phyloP scores from a whole-genome alignment of 164 flowering plant species.

The Aristolochia californica region DNA sequence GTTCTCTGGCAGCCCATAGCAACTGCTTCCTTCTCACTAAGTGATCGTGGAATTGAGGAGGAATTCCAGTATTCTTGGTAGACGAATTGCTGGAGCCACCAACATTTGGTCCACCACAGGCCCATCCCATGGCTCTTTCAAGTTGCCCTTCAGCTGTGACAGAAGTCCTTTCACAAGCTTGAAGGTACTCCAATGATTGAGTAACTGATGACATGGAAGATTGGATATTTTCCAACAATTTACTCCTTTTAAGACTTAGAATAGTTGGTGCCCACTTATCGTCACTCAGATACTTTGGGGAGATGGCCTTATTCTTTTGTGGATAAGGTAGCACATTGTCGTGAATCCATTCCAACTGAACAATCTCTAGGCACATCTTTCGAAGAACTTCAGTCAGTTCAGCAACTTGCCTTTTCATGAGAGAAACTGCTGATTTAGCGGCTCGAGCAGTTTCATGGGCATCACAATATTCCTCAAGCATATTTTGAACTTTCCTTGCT shows the following conservation, averaged over 20 bases:
- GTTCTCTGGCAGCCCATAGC: constrained; percentile 61
- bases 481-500: constrained; percentile 48
- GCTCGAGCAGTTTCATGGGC: constrained; percentile 90
- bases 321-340: constrained; percentile 33
- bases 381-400: constrained; percentile 61
- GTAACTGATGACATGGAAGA: constrained; percentile 56
- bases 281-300: constrained; percentile 38
- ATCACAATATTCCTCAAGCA: constrained; percentile 89
- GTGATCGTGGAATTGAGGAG: constrained; percentile 84
- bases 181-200: constrained; percentile 57
- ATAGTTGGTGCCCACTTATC: constrained; percentile 42
- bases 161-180: constrained; percentile 68
- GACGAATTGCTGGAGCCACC: constrained; percentile 38
- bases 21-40: constrained; percentile 51
- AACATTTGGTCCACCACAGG: constrained; percentile 78
- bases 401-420: constrained; percentile 57
- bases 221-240: constrained; percentile 55
- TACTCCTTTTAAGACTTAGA: constrained; percentile 49
- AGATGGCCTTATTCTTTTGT: constrained; percentile 31
- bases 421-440: constrained; percentile 68
- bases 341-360: constrained; percentile 87
- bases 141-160: constrained; percentile 85
- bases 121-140: constrained; percentile 99
- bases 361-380: constrained; percentile 61
- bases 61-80: constrained; percentile 65